Conservation (phyloP, 2,329 filamentous ascomycete species). For the Sarocladium kiliense region DNA sequence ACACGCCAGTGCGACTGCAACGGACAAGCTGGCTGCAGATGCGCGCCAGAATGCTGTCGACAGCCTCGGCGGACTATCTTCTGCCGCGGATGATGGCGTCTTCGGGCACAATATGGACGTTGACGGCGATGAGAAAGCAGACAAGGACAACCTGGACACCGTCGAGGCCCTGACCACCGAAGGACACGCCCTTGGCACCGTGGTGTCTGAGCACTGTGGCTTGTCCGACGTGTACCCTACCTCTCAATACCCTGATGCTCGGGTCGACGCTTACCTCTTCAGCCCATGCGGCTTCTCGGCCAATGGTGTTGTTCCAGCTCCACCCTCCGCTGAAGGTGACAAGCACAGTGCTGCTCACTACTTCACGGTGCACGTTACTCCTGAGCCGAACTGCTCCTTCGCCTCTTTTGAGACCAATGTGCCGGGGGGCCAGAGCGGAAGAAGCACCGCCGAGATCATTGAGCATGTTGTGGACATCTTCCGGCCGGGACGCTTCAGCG, state of each 20-base stretch:
- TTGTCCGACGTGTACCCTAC: slow-evolving; percentile 84
- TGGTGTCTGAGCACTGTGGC: slow-evolving; percentile 86
- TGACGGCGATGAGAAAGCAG: slow-evolving; percentile 19
- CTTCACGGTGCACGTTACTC: slow-evolving; percentile 97
- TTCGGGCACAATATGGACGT: slow-evolving; percentile 66
- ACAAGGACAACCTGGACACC: slow-evolving; percentile 44
- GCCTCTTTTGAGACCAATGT: slow-evolving; percentile 99
- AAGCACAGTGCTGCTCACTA: slow-evolving; percentile 65
- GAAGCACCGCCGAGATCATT: slow-evolving; percentile 84
- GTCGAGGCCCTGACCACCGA: slow-evolving; percentile 81
- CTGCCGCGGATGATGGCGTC: slow-evolving; percentile 62
- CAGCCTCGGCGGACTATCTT: slow-evolving; percentile 55
- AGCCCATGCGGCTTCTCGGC: slow-evolving; percentile 95
- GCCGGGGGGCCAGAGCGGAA: slow-evolving; percentile 78
- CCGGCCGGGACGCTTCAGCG: slow-evolving; percentile 94
- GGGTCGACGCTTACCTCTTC: slow-evolving; percentile 94
- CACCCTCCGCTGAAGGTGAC: slow-evolving; percentile 42
- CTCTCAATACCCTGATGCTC: slow-evolving; percentile 82
- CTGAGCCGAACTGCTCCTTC: slow-evolving; percentile 94
- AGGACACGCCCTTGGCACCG: slow-evolving; percentile 86
- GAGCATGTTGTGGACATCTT: slow-evolving; percentile 95
- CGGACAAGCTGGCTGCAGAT: slow-evolving; percentile 67
- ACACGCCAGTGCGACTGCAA: slow-evolving; percentile 82
- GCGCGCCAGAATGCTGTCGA: slow-evolving; percentile 56
- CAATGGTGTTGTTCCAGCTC: slow-evolving; percentile 87